Percentiles rank a stretch among this genome's conserved stretches.
These are phyloP conservation scores for Nicotiana knightiana DNA, from an alignment of 257 asterid species.

Conservation along the genomic window DNA sequence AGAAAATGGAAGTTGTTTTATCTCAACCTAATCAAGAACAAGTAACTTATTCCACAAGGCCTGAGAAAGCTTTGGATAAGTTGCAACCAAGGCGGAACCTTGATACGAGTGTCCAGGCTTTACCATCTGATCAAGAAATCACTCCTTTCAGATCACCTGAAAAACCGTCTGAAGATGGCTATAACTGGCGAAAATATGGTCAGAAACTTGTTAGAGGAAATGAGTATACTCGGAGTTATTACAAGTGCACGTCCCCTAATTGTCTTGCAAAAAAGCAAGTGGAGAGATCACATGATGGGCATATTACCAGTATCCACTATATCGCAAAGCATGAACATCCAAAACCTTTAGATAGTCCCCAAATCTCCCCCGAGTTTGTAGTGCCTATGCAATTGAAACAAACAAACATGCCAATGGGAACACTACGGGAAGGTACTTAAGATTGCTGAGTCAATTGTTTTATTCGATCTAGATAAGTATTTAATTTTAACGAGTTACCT, in stretches of 20 bases:
- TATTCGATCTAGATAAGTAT: not conserved
- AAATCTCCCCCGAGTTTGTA: slow-evolving; percentile 22
- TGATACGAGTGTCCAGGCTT: slow-evolving; percentile 20
- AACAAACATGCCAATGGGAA: slow-evolving; percentile 23
- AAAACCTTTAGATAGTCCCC: slow-evolving; percentile 52
- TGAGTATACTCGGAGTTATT: slow-evolving; percentile 75
- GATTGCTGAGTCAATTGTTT: not conserved
- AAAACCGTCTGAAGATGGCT: slow-evolving; percentile 68
- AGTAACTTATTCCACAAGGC: slow-evolving; percentile 17
- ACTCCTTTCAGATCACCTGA: slow-evolving; percentile 25
- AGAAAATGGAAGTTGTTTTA: slow-evolving; percentile 14
- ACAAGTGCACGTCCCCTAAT: slow-evolving; percentile 61
- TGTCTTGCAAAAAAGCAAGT: slow-evolving; percentile 84
- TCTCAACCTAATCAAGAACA: slow-evolving; percentile 30
- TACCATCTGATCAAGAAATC: slow-evolving; percentile 22
- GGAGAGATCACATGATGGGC: slow-evolving; percentile 74
- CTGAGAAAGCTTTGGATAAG: slow-evolving; percentile 31
- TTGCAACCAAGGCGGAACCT: slow-evolving; percentile 41
- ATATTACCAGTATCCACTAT: slow-evolving; percentile 60
- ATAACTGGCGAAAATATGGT: slow-evolving; percentile 97
- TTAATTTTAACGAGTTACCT: slow-evolving; percentile 14
- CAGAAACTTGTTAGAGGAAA: slow-evolving; percentile 94
- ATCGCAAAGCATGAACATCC: slow-evolving; percentile 71
- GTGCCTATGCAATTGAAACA: slow-evolving; percentile 28
- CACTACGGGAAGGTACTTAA: slow-evolving; percentile 41